These are phyloP conservation scores for Nepenthes mirabilis DNA, from an alignment of 148 eudicot species.

Conservation along the genomic window DNA sequence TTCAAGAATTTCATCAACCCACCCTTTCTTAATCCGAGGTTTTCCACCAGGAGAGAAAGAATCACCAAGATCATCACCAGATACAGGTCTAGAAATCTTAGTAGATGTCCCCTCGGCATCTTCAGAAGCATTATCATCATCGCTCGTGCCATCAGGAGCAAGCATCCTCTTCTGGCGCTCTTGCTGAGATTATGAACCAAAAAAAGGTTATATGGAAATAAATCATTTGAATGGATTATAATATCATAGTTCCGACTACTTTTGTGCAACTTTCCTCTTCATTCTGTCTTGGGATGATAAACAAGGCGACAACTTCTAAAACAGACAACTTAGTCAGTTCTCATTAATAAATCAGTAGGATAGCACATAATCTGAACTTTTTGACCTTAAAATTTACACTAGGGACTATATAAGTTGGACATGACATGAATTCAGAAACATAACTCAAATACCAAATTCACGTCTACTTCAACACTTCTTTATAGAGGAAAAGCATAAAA, in stretches of 20 bases:
- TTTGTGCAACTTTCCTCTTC: background rate
- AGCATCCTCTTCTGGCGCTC: conserved; percentile 80
- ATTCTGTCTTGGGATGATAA: too few species aligned
- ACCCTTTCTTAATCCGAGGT: conserved; percentile 32
- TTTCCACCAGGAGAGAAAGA: conserved; percentile 60
- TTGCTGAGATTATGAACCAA: conserved; percentile 32
- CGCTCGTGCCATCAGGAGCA: conserved; percentile 61
- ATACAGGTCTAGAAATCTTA: conserved; percentile 39
- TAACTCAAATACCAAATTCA: too few species aligned
- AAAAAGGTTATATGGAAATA: conserved; percentile 3
- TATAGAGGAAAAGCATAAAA: too few species aligned
- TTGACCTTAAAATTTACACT: too few species aligned
- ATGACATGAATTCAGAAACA: too few species aligned
- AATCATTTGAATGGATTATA: background rate
- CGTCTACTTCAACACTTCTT: too few species aligned
- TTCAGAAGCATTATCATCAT: conserved; percentile 44
- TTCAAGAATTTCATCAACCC: conserved; percentile 55
- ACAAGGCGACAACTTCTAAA: too few species aligned
- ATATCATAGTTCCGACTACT: background rate
- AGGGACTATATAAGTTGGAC: too few species aligned
- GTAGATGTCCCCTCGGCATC: conserved; percentile 25
- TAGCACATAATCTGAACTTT: too few species aligned
- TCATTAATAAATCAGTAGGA: too few species aligned
- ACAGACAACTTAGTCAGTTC: too few species aligned
- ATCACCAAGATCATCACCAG: conserved; percentile 99